phyloP scores from a whole-genome alignment of 1,139 yeast species.

The Nematodospora anomalae region DNA sequence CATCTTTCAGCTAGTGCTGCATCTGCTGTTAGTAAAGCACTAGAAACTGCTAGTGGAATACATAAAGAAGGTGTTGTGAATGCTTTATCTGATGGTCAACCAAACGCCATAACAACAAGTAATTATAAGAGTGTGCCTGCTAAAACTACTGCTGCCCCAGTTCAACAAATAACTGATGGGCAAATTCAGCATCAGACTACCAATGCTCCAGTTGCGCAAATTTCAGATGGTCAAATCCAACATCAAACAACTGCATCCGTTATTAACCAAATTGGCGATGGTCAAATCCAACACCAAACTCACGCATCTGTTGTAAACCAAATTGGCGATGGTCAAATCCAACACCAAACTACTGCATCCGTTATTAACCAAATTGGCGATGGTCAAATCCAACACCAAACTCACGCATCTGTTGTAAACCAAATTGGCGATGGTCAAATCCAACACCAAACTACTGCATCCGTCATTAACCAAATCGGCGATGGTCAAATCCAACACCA shows the following conservation, averaged over 20 bases:
- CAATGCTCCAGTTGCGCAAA: slow-evolving; percentile 28
- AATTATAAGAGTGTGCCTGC: slow-evolving; percentile 34
- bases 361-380: slow-evolving; percentile 34
- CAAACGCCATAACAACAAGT: slow-evolving; percentile 8
- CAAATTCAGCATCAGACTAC: slow-evolving; percentile 41
- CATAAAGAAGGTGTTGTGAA: slow-evolving; percentile 37
- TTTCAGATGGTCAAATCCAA: slow-evolving; percentile 38
- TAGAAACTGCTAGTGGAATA: slow-evolving; percentile 20
- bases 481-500: slow-evolving; percentile 43
- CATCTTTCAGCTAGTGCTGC: slow-evolving; percentile 20
- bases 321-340: slow-evolving; percentile 43
- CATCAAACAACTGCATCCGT: slow-evolving; percentile 28
- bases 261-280: slow-evolving; percentile 45
- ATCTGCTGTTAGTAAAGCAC: slow-evolving; percentile 13
- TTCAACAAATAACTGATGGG: slow-evolving; percentile 43
- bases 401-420: slow-evolving; percentile 41
- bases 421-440: slow-evolving; percentile 66
- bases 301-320: slow-evolving; percentile 30
- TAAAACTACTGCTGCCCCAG: slow-evolving; percentile 16
- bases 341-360: slow-evolving; percentile 31
- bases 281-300: slow-evolving; percentile 42
- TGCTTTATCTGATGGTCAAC: slow-evolving; percentile 11
- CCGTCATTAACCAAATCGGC: slow-evolving; percentile 36
- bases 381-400: slow-evolving; percentile 39
- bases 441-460: slow-evolving; percentile 43